Evolutionary conservation across 108 stramenopile species (phyloP), one percentile per base, ranked within the genome.

Genomic region (Asterionellopsis glacialis): DNA sequence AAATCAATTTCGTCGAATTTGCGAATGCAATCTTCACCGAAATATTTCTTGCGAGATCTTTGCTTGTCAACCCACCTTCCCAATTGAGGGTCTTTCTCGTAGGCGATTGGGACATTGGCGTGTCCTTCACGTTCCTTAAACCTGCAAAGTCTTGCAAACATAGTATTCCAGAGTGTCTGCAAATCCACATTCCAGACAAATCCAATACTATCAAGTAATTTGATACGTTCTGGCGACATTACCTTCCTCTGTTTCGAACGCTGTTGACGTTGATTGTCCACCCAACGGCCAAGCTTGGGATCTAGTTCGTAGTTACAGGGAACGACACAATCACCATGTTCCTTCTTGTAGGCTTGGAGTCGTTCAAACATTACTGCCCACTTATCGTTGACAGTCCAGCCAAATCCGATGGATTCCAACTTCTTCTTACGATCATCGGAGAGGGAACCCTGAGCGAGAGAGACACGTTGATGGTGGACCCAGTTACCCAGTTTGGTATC

Each of bases 351-450:
- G 6, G 27, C 41, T 0, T 51, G 16, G 6, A 82, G 67, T 24
- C 55, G 47, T 22, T 51, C 26, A 44, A 69, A 61, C 74, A 75
- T 75, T 0, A 41, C 68, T 16, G 57, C 39, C 74, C 74, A 75
- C 47, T 67, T 61, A 19, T 70, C 69, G 47, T 63, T 33, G 33
- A 33, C 33, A 2, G 33, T 33, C 33, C 33, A 33, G 2, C 33
- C 33, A 33, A 33, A 33, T 33, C 33, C 33, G 33, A 33, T 33
- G 33, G 33, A 33, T 33, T 33, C 33, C 33, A 33, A 33, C 33
- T 33, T 33, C 7, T 33, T 33, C 7, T 33, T 33, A 7, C 33
- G 33, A 7, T 33, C 33, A 7, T 33, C 33, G 33, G 33, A 33
- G 33, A 33, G 33, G 33, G 33, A 33, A 33, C 33, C 33, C 7